Percentiles rank a stretch among this genome's conserved stretches.
Conservation (phyloP, 2,329 filamentous ascomycete genomes). For the Fusarium bulbicola region DNA sequence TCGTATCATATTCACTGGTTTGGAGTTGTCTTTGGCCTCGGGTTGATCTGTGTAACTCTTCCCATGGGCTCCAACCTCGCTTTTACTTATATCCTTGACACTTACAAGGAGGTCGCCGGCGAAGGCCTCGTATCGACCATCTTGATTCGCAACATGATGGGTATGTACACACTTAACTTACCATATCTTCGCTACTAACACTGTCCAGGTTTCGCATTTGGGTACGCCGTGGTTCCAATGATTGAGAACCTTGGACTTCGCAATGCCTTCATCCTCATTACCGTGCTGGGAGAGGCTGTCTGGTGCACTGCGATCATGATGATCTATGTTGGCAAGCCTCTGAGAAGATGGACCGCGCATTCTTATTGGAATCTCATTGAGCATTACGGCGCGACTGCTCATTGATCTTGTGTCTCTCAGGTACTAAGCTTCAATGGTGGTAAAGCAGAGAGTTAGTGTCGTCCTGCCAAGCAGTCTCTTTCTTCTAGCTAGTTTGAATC, state of each 20-base stretch:
- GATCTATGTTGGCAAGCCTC: background rate
- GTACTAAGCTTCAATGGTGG: background rate
- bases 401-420: background rate
- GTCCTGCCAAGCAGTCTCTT: no score
- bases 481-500: background rate
- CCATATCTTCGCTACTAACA: background rate
- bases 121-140: background rate
- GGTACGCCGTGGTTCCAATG: background rate
- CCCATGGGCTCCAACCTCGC: background rate
- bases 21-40: conserved; percentile 28
- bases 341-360: background rate
- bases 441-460: background rate
- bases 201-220: background rate
- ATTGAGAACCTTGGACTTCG: background rate
- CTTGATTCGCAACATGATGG: conserved; percentile 4
- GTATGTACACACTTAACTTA: background rate
- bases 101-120: background rate
- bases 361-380: background rate
- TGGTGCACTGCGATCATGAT: conserved; percentile 1
- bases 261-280: background rate
- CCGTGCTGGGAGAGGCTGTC: background rate
- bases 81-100: conserved; percentile 9
- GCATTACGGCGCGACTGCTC: background rate
- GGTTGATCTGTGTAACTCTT: background rate
- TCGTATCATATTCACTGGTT: conserved; percentile 39